Conservation (phyloP, 495 filamentous ascomycete species). For the Bryoglossum gracile region DNA sequence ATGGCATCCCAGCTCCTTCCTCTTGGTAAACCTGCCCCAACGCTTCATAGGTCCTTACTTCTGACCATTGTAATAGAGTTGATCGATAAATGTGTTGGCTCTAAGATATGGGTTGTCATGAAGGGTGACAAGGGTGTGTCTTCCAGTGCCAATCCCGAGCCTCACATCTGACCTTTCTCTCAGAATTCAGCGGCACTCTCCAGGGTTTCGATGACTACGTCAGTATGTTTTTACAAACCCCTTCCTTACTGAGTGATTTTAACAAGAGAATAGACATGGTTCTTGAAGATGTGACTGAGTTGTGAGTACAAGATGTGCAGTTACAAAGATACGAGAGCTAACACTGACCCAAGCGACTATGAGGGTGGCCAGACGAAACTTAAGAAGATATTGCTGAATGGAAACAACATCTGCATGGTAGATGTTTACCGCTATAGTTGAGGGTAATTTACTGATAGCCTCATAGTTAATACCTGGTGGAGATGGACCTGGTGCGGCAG, state of each 20-base stretch:
- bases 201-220: slow-evolving; percentile 98
- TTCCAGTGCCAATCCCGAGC: neutral
- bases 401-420: slow-evolving; percentile 99
- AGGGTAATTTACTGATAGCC: no score
- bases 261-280: slow-evolving; percentile 72
- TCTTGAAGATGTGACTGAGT: slow-evolving; percentile 92
- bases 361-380: slow-evolving; percentile 78
- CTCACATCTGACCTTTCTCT: neutral
- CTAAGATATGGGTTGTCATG: slow-evolving; percentile 98
- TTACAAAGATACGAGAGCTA: no score
- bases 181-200: slow-evolving; percentile 90
- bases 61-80: slow-evolving; percentile 54
- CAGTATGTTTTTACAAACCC: slow-evolving; percentile 58
- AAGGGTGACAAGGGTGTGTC: slow-evolving; percentile 90
- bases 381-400: slow-evolving; percentile 91
- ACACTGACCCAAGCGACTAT: no score
- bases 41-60: slow-evolving; percentile 19
- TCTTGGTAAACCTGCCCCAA: slow-evolving; percentile 45
- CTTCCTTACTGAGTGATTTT: slow-evolving; percentile 3
- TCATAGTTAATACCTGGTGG: slow-evolving; percentile 84
- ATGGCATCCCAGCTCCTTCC: slow-evolving; percentile 81
- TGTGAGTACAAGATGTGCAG: no score
- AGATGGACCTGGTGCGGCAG: slow-evolving; percentile 53
- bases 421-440: no score
- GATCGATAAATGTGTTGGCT: slow-evolving; percentile 98